phyloP scores from a whole-genome alignment of 805 yeast genomes.

The Kuraishia floccosa region DNA sequence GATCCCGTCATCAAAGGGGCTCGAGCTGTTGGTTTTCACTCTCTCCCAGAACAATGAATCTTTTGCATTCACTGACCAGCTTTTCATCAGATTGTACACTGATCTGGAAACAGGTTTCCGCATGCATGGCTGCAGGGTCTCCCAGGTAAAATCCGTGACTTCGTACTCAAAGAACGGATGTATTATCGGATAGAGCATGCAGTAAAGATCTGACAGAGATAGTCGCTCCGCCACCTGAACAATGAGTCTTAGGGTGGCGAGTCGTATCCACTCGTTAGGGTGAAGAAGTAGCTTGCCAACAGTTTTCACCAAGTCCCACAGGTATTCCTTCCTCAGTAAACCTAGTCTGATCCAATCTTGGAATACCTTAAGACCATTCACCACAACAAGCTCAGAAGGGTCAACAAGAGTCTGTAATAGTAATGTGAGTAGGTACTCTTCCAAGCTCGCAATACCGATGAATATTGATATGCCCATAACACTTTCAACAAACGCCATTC shows the following conservation, averaged over 20 bases:
- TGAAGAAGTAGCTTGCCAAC: slow-evolving; percentile 57
- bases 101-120: slow-evolving; percentile 57
- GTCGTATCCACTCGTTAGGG: slow-evolving; percentile 81
- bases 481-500: slow-evolving; percentile 61
- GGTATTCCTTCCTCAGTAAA: slow-evolving; percentile 32
- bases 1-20: slow-evolving; percentile 32
- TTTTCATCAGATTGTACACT: slow-evolving; percentile 48
- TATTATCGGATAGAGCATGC: slow-evolving; percentile 73
- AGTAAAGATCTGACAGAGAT: slow-evolving; percentile 69
- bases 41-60: slow-evolving; percentile 77
- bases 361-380: slow-evolving; percentile 52
- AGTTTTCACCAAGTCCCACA: slow-evolving; percentile 43
- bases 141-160: slow-evolving; percentile 55
- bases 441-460: slow-evolving; percentile 73
- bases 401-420: slow-evolving; percentile 76
- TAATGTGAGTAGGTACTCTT: slow-evolving; percentile 80
- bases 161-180: slow-evolving; percentile 72
- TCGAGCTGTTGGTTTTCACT: slow-evolving; percentile 19
- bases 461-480: slow-evolving; percentile 67
- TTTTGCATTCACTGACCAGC: slow-evolving; percentile 61
- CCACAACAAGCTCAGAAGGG: slow-evolving; percentile 71
- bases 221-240: slow-evolving; percentile 51
- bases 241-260: slow-evolving; percentile 50
- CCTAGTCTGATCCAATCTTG: slow-evolving; percentile 48
- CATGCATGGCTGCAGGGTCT: slow-evolving; percentile 52